Percentiles rank a stretch among this genome's conserved stretches.
phyloP scores from a whole-genome alignment of 768 basidiomycete genomes.

The Naganishia vaughanmartiniae region DNA sequence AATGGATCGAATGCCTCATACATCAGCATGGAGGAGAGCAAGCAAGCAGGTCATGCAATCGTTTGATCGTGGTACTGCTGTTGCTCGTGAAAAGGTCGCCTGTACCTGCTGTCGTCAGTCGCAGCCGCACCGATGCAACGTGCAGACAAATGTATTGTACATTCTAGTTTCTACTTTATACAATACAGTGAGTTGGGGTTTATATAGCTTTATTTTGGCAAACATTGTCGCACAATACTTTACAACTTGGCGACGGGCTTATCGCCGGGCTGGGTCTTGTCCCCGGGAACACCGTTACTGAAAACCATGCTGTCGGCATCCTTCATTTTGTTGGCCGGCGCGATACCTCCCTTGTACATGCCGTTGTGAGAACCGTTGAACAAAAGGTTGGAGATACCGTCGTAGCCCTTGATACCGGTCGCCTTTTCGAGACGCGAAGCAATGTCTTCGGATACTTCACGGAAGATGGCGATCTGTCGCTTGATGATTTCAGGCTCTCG shows the following conservation, averaged over 20 bases:
- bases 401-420: conserved; percentile 57
- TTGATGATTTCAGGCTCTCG: conserved; percentile 46
- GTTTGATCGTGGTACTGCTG: not conserved
- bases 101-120: too few species aligned
- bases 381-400: conserved; percentile 35
- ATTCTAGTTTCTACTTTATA: conserved; percentile 7
- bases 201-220: not conserved
- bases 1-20: not conserved
- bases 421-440: conserved; percentile 76
- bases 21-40: conserved; percentile 5
- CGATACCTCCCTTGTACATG: conserved; percentile 37
- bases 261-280: conserved; percentile 10
- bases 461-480: conserved; percentile 60
- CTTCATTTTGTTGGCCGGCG: conserved; percentile 43
- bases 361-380: conserved; percentile 48
- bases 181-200: not conserved
- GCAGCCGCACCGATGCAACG: too few species aligned
- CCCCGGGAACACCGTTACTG: conserved; percentile 36
- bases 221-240: not conserved
- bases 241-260: conserved; percentile 10
- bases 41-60: conserved; percentile 3
- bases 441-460: conserved; percentile 70
- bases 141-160: not conserved
- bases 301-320: conserved; percentile 30
- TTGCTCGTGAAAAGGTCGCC: too few species aligned